Evolutionary conservation across 176 grass and related monocot genomes (phyloP).

Genomic region (Avena eriantha): DNA sequence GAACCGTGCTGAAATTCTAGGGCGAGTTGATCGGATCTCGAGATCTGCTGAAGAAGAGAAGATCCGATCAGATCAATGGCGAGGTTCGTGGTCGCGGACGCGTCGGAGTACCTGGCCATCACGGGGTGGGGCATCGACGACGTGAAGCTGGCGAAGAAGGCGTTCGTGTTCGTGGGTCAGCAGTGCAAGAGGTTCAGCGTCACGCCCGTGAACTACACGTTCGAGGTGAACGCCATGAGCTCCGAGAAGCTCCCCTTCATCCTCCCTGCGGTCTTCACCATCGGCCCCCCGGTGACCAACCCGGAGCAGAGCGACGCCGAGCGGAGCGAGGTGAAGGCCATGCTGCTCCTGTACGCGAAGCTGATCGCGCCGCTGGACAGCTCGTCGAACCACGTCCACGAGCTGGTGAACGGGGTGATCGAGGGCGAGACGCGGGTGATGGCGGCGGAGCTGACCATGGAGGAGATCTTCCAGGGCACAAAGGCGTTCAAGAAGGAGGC

Average conservation of each 20-base stretch:
- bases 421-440: not conserved
- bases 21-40: too few species aligned
- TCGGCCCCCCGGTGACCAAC: not conserved
- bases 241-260: not conserved
- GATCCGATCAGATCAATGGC: not conserved
- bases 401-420: not conserved
- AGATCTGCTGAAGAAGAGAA: too few species aligned
- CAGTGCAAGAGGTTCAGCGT: conserved; percentile 15
- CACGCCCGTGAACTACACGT: not conserved
- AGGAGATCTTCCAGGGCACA: not conserved
- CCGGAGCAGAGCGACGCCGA: not conserved
- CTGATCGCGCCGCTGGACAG: not conserved
- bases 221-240: conserved; percentile 21
- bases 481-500: not conserved
- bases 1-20: too few species aligned
- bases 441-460: not conserved
- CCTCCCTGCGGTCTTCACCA: not conserved
- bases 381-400: not conserved
- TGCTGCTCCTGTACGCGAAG: not conserved
- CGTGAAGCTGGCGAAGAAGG: not conserved
- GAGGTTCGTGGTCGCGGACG: not conserved
- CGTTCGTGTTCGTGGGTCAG: not conserved
- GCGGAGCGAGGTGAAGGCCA: not conserved
- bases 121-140: conserved; percentile 11
- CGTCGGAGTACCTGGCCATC: conserved; percentile 16